Conservation (phyloP, 371 early-diverging fungal genomes). For the Saksenaea oblongispora region DNA sequence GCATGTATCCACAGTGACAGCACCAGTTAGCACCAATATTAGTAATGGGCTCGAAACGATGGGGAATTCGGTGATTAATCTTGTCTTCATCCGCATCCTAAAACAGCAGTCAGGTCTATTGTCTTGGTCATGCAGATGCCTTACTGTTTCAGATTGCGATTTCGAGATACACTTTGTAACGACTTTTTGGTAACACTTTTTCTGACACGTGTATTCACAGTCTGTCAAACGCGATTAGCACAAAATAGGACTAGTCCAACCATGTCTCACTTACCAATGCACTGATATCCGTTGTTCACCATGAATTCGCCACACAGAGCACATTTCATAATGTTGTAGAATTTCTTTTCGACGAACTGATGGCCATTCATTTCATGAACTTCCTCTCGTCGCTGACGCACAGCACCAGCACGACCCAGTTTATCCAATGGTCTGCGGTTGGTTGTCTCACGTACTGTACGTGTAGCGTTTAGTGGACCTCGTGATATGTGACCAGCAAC, state of each 20-base stretch:
- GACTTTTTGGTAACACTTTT: slow-evolving; percentile 82
- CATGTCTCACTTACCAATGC: slow-evolving; percentile 64
- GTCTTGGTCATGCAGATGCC: neutral
- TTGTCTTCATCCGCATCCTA: slow-evolving; percentile 63
- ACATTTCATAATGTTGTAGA: slow-evolving; percentile 93
- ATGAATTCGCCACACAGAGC: slow-evolving; percentile 90
- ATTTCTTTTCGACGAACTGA: slow-evolving; percentile 79
- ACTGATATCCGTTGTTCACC: slow-evolving; percentile 84
- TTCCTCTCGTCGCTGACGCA: slow-evolving; percentile 79
- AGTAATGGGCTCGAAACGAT: slow-evolving; percentile 82
- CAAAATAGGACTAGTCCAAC: neutral
- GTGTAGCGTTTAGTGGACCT: neutral
- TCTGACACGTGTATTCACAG: slow-evolving; percentile 94
- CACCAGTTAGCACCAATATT: slow-evolving; percentile 91
- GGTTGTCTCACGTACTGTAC: slow-evolving; percentile 31
- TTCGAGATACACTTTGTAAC: slow-evolving; percentile 87
- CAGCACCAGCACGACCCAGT: slow-evolving; percentile 83
- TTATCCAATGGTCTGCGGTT: slow-evolving; percentile 64
- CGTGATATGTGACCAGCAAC: neutral
- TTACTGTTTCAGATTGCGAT: slow-evolving; percentile 46
- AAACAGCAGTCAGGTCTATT: neutral
- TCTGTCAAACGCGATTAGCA: slow-evolving; percentile 40
- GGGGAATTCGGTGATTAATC: slow-evolving; percentile 90
- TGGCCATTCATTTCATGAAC: slow-evolving; percentile 86
- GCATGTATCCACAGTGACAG: slow-evolving; percentile 95